A percentile compares a stretch with the other conserved stretches of the same genome.
Evolutionary conservation across 78 protist genomes (phyloP).

Genomic region (Bigelowiella natans): DNA sequence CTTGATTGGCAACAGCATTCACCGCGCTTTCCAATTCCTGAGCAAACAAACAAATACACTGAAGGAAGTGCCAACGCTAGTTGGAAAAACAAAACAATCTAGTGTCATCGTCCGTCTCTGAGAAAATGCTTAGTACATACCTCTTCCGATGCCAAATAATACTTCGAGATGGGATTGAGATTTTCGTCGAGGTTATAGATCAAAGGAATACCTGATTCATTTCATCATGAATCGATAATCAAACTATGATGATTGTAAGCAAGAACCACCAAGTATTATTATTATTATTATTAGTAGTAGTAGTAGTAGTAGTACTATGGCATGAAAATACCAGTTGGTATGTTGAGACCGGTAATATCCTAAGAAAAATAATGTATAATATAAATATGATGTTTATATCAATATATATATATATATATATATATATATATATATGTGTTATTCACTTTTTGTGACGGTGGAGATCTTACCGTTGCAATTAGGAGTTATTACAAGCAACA

Average conservation of each 20-base stretch:
- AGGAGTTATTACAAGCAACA: too few relatives aligned
- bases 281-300: too few relatives aligned
- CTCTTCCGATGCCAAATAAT: neutral
- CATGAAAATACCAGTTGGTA: too few relatives aligned
- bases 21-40: neutral
- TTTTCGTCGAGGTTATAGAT: slow-evolving; percentile 37
- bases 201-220: slow-evolving; percentile 37
- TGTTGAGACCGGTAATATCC: slow-evolving; percentile 25
- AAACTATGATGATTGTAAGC: too few relatives aligned
- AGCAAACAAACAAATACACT: too few relatives aligned
- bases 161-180: slow-evolving; percentile 1
- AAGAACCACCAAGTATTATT: too few relatives aligned
- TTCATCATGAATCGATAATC: too few relatives aligned
- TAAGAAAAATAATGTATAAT: neutral
- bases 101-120: neutral
- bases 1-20: neutral
- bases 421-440: neutral
- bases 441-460: neutral
- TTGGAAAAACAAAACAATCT: too few relatives aligned
- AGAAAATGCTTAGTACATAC: neutral
- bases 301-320: too few relatives aligned
- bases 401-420: neutral
- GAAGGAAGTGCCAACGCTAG: too few relatives aligned
- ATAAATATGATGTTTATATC: neutral
- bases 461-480: too few relatives aligned